phyloP scores from a whole-genome alignment of 176 grass and related monocot genomes.

The Triticum urartu region DNA sequence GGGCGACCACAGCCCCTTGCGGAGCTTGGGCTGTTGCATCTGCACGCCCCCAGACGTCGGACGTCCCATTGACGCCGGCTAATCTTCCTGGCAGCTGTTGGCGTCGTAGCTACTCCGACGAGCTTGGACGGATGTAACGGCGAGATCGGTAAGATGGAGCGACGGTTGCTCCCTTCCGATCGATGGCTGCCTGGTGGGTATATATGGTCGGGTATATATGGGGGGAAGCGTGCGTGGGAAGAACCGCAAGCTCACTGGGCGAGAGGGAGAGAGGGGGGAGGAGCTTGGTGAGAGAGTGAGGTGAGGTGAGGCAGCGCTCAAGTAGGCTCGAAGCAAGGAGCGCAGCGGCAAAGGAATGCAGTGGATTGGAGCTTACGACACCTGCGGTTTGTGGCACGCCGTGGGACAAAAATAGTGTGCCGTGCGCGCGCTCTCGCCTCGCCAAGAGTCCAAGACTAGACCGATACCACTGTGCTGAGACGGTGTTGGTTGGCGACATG shows the following conservation, averaged over 20 bases:
- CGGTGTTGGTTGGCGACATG: too few relatives aligned
- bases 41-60: slow-evolving; percentile 37
- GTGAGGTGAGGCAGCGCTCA: slow-evolving; percentile 59
- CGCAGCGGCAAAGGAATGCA: background rate
- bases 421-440: too few relatives aligned
- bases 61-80: slow-evolving; percentile 49
- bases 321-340: slow-evolving; percentile 75
- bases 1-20: slow-evolving; percentile 84
- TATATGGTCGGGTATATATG: slow-evolving; percentile 32
- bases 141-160: slow-evolving; percentile 7
- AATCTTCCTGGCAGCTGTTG: too few relatives aligned
- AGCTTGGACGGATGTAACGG: slow-evolving; percentile 6
- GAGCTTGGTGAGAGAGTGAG: background rate
- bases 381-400: slow-evolving; percentile 21
- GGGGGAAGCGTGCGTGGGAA: slow-evolving; percentile 46
- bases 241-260: slow-evolving; percentile 27
- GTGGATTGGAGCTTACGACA: slow-evolving; percentile 77
- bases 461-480: too few relatives aligned
- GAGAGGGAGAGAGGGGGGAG: background rate
- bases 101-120: background rate
- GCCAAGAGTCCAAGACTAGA: too few relatives aligned
- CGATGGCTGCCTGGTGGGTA: background rate
- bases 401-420: slow-evolving; percentile 50
- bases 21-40: slow-evolving; percentile 54
- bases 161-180: background rate